Percentiles rank a stretch among this genome's conserved stretches.
Conservation (phyloP, 139 green algal genomes). For the Chlamydomonas urium region DNA sequence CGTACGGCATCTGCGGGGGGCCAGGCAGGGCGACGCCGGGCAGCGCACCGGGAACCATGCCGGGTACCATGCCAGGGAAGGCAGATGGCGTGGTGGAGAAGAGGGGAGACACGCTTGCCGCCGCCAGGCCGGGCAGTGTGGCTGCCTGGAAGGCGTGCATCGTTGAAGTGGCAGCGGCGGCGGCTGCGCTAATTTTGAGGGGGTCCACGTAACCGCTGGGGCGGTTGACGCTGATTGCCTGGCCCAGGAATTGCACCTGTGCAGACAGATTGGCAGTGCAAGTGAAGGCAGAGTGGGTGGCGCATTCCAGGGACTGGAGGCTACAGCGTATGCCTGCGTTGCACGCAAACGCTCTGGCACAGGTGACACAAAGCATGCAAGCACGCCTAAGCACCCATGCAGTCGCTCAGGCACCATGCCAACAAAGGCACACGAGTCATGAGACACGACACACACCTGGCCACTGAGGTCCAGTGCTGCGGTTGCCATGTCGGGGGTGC, state of each 20-base stretch:
- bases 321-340: too few species aligned
- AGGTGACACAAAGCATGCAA: neutral
- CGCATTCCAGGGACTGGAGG: too few species aligned
- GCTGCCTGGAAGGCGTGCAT: neutral
- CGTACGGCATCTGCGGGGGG: neutral
- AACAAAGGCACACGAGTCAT: neutral
- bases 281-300: neutral
- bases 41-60: neutral
- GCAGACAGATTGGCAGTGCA: neutral
- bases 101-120: too few species aligned
- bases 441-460: conserved; percentile 32
- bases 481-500: conserved; percentile 76
- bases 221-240: conserved; percentile 69
- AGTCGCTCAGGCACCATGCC: neutral
- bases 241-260: conserved; percentile 68
- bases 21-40: neutral
- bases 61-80: too few species aligned
- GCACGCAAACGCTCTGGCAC: too few species aligned
- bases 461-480: conserved; percentile 74
- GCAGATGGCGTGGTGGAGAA: too few species aligned
- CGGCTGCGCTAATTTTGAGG: conserved; percentile 16
- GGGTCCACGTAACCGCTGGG: conserved; percentile 84
- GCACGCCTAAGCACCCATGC: neutral
- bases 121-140: neutral
- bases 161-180: neutral